phyloP scores from a whole-genome alignment of 192 early-diverging fungal species.

The Thamnidium elegans region DNA sequence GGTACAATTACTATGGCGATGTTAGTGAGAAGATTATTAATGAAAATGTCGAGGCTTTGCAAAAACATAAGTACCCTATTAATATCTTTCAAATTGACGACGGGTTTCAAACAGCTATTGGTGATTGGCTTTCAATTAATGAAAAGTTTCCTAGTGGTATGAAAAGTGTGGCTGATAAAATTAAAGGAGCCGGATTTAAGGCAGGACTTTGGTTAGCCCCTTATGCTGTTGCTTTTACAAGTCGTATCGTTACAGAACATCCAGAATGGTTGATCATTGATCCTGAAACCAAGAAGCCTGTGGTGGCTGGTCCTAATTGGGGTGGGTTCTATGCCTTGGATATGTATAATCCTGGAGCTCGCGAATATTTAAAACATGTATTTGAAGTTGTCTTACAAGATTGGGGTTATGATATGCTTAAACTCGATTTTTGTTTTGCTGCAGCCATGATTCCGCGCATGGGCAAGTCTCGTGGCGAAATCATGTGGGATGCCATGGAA shows the following conservation, averaged over 20 bases:
- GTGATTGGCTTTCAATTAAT: slow-evolving; percentile 47
- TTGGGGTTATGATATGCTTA: slow-evolving; percentile 51
- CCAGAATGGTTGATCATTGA: slow-evolving; percentile 43
- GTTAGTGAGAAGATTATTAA: slow-evolving; percentile 42
- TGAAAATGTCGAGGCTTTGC: slow-evolving; percentile 32
- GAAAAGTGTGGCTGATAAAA: slow-evolving; percentile 34
- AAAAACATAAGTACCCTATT: slow-evolving; percentile 39
- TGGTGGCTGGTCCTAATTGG: slow-evolving; percentile 38
- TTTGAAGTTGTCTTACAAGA: slow-evolving; percentile 41
- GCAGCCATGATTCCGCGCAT: slow-evolving; percentile 42
- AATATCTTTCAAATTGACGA: slow-evolving; percentile 55
- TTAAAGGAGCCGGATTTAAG: slow-evolving; percentile 32
- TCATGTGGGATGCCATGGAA: slow-evolving; percentile 51
- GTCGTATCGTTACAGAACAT: slow-evolving; percentile 40
- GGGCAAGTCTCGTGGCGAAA: slow-evolving; percentile 47
- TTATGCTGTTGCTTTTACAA: slow-evolving; percentile 40
- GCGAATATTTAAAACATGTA: slow-evolving; percentile 38
- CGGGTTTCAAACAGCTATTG: slow-evolving; percentile 46
- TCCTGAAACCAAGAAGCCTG: slow-evolving; percentile 18
- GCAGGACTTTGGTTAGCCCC: slow-evolving; percentile 52
- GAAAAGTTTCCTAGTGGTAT: slow-evolving; percentile 48
- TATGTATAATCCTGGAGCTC: slow-evolving; percentile 40
- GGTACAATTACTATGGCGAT: slow-evolving; percentile 53
- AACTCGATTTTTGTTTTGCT: slow-evolving; percentile 52
- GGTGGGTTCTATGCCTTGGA: slow-evolving; percentile 47